Evolutionary conservation across 2,329 filamentous ascomycete genomes (phyloP).

Genomic region (Paraphaeosphaeria minitans): DNA sequence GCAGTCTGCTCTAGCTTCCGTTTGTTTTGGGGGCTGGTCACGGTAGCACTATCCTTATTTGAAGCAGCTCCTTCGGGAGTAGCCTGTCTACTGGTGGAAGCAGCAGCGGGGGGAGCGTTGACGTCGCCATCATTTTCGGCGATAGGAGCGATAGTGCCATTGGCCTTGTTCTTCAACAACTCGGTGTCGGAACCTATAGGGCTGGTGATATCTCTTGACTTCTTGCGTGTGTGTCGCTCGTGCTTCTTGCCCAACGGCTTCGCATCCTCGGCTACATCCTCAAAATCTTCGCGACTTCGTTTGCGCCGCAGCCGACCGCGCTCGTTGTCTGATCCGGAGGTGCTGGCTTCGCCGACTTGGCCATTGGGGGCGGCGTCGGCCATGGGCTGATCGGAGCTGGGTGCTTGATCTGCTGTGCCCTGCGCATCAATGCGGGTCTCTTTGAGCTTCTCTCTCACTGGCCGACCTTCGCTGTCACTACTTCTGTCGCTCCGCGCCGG

Average conservation of each 20-base stretch:
- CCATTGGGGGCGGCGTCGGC: slow-evolving; percentile 34
- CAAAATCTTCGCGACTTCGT: slow-evolving; percentile 53
- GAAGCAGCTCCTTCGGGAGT: slow-evolving; percentile 19
- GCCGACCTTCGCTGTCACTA: slow-evolving; percentile 58
- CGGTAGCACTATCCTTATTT: slow-evolving; percentile 19
- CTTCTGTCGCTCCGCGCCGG: slow-evolving; percentile 48
- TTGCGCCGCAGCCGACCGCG: slow-evolving; percentile 50
- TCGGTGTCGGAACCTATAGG: slow-evolving; percentile 40
- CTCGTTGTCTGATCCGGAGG: slow-evolving; percentile 44
- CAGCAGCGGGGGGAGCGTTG: slow-evolving; percentile 24
- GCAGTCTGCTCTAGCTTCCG: slow-evolving; percentile 47
- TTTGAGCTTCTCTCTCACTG: slow-evolving; percentile 65
- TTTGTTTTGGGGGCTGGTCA: slow-evolving; percentile 57
- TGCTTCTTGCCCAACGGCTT: slow-evolving; percentile 40
- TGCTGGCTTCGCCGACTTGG: slow-evolving; percentile 28
- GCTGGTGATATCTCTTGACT: slow-evolving; percentile 52
- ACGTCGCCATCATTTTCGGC: slow-evolving; percentile 39
- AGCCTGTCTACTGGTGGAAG: slow-evolving; percentile 10
- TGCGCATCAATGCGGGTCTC: slow-evolving; percentile 62
- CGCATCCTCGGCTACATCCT: slow-evolving; percentile 42
- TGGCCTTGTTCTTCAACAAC: slow-evolving; percentile 38
- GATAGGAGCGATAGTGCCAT: slow-evolving; percentile 37
- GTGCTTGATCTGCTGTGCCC: slow-evolving; percentile 23
- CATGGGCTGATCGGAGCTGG: slow-evolving; percentile 28
- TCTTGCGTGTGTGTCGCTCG: slow-evolving; percentile 52